Evolutionary conservation across 257 asterid species (phyloP).

Genomic region (Penstemon eatonii): DNA sequence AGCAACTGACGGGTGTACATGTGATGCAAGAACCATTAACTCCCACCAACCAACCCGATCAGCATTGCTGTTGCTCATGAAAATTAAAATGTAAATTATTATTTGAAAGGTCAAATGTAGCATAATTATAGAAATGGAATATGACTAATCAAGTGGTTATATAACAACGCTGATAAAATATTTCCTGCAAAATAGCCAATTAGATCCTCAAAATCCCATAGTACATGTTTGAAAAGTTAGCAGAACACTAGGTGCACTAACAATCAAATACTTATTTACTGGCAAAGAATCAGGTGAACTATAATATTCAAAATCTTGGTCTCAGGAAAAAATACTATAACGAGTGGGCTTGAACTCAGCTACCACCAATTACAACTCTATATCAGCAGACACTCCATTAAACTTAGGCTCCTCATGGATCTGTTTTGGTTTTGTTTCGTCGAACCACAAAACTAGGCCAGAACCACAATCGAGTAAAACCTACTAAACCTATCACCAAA

Average conservation of each 20-base stretch:
- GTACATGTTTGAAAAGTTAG: neutral
- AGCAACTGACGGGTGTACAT: slow-evolving; percentile 92
- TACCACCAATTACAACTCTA: neutral
- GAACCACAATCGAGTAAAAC: no score
- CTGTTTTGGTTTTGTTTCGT: no score
- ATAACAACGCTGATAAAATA: neutral
- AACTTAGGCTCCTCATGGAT: neutral
- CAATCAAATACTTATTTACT: neutral
- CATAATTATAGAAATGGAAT: no score
- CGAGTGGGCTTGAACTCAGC: neutral
- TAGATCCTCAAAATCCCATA: neutral
- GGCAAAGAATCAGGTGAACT: no score
- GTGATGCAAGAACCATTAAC: slow-evolving; percentile 71
- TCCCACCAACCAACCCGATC: slow-evolving; percentile 95
- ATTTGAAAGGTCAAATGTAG: no score
- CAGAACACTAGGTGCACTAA: neutral
- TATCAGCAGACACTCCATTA: neutral
- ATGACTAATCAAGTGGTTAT: no score
- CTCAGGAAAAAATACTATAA: no score
- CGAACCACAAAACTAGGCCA: no score
- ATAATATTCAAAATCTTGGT: no score
- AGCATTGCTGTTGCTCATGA: slow-evolving; percentile 68
- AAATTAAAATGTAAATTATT: neutral
- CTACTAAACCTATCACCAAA: no score
- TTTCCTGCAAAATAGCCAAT: neutral